Percentiles rank a stretch among this genome's conserved stretches.
phyloP scores from a whole-genome alignment of 352 stramenopile genomes.

The Pythium insidiosum region DNA sequence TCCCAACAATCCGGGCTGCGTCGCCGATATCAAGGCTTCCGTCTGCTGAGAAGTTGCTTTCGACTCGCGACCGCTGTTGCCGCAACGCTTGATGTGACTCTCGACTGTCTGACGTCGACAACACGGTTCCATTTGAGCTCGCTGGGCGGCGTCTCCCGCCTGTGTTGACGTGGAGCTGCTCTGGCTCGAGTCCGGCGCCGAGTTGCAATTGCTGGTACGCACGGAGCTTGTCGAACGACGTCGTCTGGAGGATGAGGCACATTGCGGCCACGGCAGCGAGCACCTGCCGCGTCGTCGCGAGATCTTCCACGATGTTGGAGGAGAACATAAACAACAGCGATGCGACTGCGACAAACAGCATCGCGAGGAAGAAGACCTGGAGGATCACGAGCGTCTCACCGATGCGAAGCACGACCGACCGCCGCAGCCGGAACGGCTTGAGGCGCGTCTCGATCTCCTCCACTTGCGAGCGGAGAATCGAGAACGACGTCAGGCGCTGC shows the following conservation, averaged over 20 bases:
- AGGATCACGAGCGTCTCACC: constrained; percentile 64
- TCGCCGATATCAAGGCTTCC: constrained; percentile 5
- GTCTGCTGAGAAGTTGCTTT: neutral
- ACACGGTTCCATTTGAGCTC: too few relatives aligned
- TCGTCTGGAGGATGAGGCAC: constrained; percentile 48
- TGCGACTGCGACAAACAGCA: constrained; percentile 40
- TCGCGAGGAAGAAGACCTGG: constrained; percentile 42
- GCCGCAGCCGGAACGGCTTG: constrained; percentile 33
- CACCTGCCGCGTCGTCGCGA: neutral
- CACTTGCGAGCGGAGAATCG: constrained; percentile 39
- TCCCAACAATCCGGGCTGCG: constrained; percentile 18
- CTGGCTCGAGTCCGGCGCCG: constrained; percentile 35
- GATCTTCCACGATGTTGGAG: neutral
- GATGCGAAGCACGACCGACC: constrained; percentile 37
- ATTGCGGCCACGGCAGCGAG: constrained; percentile 3
- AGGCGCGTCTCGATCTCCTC: constrained; percentile 25
- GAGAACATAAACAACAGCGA: constrained; percentile 14
- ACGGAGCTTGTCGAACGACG: constrained; percentile 53
- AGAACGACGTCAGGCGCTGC: constrained; percentile 25
- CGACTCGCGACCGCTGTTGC: neutral
- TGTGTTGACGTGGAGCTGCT: neutral
- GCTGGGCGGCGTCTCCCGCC: too few relatives aligned
- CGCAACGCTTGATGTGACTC: constrained; percentile 3
- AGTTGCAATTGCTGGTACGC: constrained; percentile 60
- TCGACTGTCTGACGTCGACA: neutral